Conservation (phyloP, 1,284 basidiomycete species). For the Ganoderma sinense region DNA sequence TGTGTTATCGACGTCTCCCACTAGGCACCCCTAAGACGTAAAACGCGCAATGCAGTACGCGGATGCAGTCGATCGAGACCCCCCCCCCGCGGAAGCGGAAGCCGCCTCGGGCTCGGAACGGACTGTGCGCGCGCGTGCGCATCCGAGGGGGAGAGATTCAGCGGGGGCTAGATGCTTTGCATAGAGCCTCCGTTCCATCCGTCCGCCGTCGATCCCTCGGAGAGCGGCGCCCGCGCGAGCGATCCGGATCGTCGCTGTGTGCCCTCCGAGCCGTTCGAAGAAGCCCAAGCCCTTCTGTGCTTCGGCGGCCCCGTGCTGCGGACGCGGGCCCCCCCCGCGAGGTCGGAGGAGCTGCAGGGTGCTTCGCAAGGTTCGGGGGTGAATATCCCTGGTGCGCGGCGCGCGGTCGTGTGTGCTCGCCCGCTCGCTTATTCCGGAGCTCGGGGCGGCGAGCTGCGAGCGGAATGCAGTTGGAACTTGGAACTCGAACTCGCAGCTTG, state of each 20-base stretch:
- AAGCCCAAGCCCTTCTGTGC: neutral
- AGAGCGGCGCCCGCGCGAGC: neutral
- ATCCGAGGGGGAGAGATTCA: neutral
- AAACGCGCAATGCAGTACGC: neutral
- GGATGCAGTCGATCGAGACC: neutral
- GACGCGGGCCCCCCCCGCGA: neutral
- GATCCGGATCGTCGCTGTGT: constrained; percentile 5
- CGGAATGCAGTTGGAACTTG: no score
- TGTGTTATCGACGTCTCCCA: neutral
- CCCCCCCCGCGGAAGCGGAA: neutral
- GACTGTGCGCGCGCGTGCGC: neutral
- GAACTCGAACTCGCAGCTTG: no score
- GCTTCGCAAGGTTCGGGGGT: constrained; percentile 5
- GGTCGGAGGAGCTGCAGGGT: neutral
- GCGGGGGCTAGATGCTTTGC: neutral
- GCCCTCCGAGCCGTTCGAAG: neutral
- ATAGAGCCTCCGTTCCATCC: neutral
- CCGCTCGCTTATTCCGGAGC: neutral
- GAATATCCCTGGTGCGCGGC: neutral
- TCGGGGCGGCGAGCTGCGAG: neutral
- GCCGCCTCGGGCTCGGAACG: constrained; percentile 2
- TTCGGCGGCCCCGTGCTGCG: neutral
- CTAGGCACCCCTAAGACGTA: neutral
- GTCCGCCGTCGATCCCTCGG: constrained; percentile 1
- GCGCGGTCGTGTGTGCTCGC: neutral